Conservation (phyloP, 2,329 filamentous ascomycete species). For the Arthrobotrys sphaeroides region DNA sequence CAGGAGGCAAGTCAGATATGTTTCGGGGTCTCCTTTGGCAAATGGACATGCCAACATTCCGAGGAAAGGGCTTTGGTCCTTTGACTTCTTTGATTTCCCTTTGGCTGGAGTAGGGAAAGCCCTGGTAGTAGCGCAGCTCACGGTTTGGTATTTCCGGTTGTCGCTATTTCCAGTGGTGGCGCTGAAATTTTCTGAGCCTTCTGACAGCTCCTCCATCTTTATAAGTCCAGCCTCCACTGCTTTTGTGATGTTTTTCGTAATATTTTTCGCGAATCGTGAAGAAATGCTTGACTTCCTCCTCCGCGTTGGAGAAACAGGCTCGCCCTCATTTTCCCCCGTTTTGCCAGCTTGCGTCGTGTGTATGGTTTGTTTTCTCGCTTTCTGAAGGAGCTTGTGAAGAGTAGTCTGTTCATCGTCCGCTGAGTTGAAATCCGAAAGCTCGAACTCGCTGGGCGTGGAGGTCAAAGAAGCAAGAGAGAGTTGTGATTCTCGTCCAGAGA, state of each 20-base stretch:
- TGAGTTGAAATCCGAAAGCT: conserved; percentile 39
- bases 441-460: conserved; percentile 40
- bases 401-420: conserved; percentile 36
- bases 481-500: conserved; percentile 40
- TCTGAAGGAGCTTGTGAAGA: conserved; percentile 38
- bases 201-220: conserved; percentile 47
- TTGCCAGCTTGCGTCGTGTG: not conserved
- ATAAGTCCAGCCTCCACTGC: conserved; percentile 40
- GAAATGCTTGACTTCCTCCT: conserved; percentile 36
- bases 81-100: conserved; percentile 18
- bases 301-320: conserved; percentile 34
- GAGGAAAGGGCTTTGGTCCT: conserved; percentile 44
- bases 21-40: conserved; percentile 43
- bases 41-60: conserved; percentile 49
- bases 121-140: not conserved
- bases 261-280: conserved; percentile 31
- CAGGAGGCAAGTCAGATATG: conserved; percentile 43
- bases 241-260: conserved; percentile 41
- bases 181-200: conserved; percentile 5
- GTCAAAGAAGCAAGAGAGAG: conserved; percentile 34
- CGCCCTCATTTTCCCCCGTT: not conserved
- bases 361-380: conserved; percentile 25
- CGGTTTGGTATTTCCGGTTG: not conserved
- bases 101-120: conserved; percentile 2
- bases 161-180: not conserved